Conservation (phyloP, 78 protist species). For the Creolimax fragrantissima region DNA sequence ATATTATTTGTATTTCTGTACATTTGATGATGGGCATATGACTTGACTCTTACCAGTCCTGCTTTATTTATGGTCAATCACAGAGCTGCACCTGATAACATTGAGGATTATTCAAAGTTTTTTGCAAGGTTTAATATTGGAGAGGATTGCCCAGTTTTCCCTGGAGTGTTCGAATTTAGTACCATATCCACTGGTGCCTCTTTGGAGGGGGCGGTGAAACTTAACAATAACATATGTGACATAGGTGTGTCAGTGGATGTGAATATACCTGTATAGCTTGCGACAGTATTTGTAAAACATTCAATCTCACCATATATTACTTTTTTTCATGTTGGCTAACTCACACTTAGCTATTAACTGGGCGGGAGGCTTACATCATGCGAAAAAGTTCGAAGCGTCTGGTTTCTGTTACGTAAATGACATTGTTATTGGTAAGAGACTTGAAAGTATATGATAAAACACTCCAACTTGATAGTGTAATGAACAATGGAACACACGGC, state of each 20-base stretch:
- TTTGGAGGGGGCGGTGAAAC: constrained; percentile 63
- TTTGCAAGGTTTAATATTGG: constrained; percentile 72
- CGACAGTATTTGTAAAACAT: too few relatives aligned
- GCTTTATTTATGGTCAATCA: neutral
- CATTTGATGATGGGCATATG: too few relatives aligned
- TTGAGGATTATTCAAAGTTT: neutral
- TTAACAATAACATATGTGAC: constrained; percentile 36
- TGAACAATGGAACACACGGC: neutral
- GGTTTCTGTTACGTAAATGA: constrained; percentile 98
- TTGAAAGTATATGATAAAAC: constrained; percentile 89
- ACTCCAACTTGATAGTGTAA: constrained; percentile 21
- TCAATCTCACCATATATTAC: too few relatives aligned
- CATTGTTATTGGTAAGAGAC: constrained; percentile 94
- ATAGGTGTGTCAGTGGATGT: neutral
- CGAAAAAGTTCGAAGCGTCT: constrained; percentile 87
- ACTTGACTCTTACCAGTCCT: neutral
- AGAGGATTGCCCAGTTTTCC: constrained; percentile 96
- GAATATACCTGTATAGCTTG: too few relatives aligned
- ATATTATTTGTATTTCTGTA: too few relatives aligned
- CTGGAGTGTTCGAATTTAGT: constrained; percentile 89
- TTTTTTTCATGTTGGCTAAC: too few relatives aligned
- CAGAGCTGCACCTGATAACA: constrained; percentile 62
- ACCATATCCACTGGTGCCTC: constrained; percentile 93
- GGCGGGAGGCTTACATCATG: constrained; percentile 99
- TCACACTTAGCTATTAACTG: constrained; percentile 89